Conservation (phyloP, 345 rosid genomes). For the Aquilaria yunnanensis region DNA sequence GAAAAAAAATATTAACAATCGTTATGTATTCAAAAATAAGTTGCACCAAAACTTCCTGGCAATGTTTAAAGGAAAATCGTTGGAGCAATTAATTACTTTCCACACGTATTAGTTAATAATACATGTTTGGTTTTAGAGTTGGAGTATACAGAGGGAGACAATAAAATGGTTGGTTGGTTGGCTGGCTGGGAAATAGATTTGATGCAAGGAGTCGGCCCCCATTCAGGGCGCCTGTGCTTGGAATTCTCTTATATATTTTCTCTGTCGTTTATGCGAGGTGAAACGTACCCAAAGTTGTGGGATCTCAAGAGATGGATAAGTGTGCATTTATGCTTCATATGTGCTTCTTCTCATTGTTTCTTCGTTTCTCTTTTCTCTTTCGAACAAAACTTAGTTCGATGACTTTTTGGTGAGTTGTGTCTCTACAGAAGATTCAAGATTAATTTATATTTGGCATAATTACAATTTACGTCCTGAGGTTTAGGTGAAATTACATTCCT, state of each 20-base stretch:
- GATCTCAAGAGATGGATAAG: conserved; percentile 7
- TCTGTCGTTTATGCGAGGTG: conserved; percentile 34
- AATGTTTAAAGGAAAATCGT: too few relatives aligned
- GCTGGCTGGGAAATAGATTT: background rate
- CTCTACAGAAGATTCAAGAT: too few relatives aligned
- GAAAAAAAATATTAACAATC: too few relatives aligned
- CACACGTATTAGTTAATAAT: too few relatives aligned
- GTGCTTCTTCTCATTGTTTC: background rate
- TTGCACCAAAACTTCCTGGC: too few relatives aligned
- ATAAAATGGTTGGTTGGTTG: conserved; percentile 31
- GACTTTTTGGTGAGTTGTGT: background rate
- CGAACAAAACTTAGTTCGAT: background rate
- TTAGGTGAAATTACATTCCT: background rate
- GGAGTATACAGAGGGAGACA: conserved; percentile 28
- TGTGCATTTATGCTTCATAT: background rate
- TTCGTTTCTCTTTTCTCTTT: background rate
- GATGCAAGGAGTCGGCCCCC: too few relatives aligned
- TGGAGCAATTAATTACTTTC: too few relatives aligned
- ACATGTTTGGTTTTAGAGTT: too few relatives aligned
- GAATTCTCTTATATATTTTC: background rate
- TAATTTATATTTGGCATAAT: too few relatives aligned
- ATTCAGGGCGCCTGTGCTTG: background rate
- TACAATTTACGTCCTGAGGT: background rate
- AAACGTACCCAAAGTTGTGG: conserved; percentile 20
- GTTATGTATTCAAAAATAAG: too few relatives aligned